Evolutionary conservation across 108 stramenopile species (phyloP).

Genomic region (Cyclotella sp.): DNA sequence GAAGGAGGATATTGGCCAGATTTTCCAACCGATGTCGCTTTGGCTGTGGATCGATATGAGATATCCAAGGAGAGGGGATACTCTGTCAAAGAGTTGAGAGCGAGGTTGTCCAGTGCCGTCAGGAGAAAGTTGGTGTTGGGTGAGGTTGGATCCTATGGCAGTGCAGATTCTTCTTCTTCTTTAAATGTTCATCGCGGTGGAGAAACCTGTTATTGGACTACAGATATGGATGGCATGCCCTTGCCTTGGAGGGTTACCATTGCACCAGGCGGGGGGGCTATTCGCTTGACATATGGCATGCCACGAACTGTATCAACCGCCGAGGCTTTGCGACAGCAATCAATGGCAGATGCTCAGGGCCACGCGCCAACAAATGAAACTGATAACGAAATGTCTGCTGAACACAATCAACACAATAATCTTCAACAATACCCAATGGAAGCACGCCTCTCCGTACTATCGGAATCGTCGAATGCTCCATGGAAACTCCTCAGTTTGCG

Average conservation of each 20-base stretch:
- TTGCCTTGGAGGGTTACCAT: slow-evolving; percentile 54
- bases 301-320: slow-evolving; percentile 56
- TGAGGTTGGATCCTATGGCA: slow-evolving; percentile 66
- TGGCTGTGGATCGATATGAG: slow-evolving; percentile 73
- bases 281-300: slow-evolving; percentile 73
- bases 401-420: slow-evolving; percentile 9
- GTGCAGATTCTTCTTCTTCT: background rate
- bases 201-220: background rate
- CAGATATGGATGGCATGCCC: background rate
- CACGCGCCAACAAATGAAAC: slow-evolving; percentile 10
- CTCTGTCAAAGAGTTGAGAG: slow-evolving; percentile 53
- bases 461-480: slow-evolving; percentile 47
- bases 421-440: slow-evolving; percentile 75
- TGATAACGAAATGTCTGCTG: background rate
- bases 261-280: slow-evolving; percentile 48
- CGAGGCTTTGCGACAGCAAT: slow-evolving; percentile 37
- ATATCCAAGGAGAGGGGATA: slow-evolving; percentile 61
- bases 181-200: background rate
- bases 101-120: slow-evolving; percentile 78
- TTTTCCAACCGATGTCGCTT: slow-evolving; percentile 71
- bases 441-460: slow-evolving; percentile 79
- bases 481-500: slow-evolving; percentile 85
- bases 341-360: slow-evolving; percentile 20
- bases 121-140: slow-evolving; percentile 77
- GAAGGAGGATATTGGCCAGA: slow-evolving; percentile 66